phyloP scores from a whole-genome alignment of 2,329 filamentous ascomycete genomes.

The Sporothrix luriei region DNA sequence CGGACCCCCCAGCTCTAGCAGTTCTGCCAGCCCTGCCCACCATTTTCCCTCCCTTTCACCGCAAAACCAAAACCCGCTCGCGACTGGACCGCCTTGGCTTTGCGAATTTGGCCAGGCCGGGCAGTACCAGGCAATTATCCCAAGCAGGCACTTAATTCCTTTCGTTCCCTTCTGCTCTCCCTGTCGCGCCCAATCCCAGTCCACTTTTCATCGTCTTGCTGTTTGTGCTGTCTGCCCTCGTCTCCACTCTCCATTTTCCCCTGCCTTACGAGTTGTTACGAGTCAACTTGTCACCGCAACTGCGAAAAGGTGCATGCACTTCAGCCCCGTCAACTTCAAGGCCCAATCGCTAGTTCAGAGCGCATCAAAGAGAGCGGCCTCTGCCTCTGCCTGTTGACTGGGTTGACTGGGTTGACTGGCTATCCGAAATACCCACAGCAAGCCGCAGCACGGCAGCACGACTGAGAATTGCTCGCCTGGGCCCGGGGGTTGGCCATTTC shows the following conservation, averaged over 20 bases:
- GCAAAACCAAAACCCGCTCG: conserved; percentile 25
- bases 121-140: not conserved
- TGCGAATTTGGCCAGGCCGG: conserved; percentile 17
- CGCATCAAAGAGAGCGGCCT: not conserved
- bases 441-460: conserved; percentile 2
- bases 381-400: not conserved
- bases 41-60: conserved; percentile 26
- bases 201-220: not conserved
- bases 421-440: conserved; percentile 25
- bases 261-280: conserved; percentile 13
- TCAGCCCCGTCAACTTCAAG: conserved; percentile 22
- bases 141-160: not conserved
- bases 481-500: not conserved
- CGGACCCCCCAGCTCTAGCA: not conserved
- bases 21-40: conserved; percentile 17
- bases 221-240: not conserved
- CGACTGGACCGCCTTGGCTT: conserved; percentile 5
- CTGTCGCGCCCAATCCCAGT: conserved; percentile 25
- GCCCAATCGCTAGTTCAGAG: conserved; percentile 21
- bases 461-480: conserved; percentile 1
- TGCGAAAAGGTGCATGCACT: conserved; percentile 4
- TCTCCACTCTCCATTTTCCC: not conserved
- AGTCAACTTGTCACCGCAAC: conserved; percentile 16
- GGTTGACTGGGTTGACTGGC: not conserved
- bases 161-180: not conserved